Conservation (phyloP, 345 rosid genomes). For the Acer saccharum region DNA sequence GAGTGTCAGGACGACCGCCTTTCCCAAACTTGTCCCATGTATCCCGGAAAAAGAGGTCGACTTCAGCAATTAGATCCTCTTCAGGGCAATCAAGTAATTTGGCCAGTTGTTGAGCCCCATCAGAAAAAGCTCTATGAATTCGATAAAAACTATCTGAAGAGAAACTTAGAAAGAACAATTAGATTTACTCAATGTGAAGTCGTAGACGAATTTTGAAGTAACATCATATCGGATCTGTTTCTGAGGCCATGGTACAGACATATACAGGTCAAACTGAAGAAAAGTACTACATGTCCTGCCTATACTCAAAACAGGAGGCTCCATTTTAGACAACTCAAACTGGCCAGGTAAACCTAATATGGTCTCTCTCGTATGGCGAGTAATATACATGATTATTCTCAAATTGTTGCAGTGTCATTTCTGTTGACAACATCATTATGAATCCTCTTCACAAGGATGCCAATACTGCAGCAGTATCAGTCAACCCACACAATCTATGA, state of each 20-base stretch:
- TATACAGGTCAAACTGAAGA: background rate
- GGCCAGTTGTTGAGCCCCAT: slow-evolving; percentile 53
- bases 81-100: slow-evolving; percentile 28
- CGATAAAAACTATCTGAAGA: slow-evolving; percentile 57
- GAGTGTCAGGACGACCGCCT: slow-evolving; percentile 27
- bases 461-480: background rate
- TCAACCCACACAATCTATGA: background rate
- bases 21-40: slow-evolving; percentile 29
- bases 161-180: slow-evolving; percentile 16
- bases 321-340: background rate
- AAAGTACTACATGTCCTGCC: background rate
- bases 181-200: background rate
- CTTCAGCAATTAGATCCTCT: slow-evolving; percentile 24
- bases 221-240: background rate
- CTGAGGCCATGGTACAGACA: background rate
- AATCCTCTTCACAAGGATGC: background rate
- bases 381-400: background rate
- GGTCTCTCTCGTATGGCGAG: background rate
- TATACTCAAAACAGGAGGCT: background rate
- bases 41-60: slow-evolving; percentile 31
- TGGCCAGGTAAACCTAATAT: background rate
- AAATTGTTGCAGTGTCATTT: background rate
- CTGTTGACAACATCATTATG: background rate
- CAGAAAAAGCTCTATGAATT: slow-evolving; percentile 62
- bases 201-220: background rate